Conservation (phyloP, 1,284 basidiomycete species). For the Schizophyllum commune region DNA sequence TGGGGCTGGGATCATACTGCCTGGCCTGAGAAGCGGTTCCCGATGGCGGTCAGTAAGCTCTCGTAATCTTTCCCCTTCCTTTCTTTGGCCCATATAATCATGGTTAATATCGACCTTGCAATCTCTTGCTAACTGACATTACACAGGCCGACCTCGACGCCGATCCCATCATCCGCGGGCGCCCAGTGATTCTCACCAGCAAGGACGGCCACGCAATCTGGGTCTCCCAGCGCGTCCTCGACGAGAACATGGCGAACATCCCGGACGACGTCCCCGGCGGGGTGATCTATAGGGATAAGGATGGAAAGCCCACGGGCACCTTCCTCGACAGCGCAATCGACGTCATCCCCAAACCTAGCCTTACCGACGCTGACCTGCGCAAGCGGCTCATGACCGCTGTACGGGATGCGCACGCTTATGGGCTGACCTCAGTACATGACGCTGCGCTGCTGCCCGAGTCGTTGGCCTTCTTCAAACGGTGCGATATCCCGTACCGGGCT, state of each 20-base stretch:
- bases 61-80: too few species aligned
- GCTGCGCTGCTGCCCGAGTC: constrained; percentile 49
- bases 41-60: constrained; percentile 53
- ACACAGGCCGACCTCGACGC: constrained; percentile 57
- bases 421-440: constrained; percentile 81
- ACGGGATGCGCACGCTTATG: constrained; percentile 61
- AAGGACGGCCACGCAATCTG: constrained; percentile 83
- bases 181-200: constrained; percentile 63
- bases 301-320: constrained; percentile 67
- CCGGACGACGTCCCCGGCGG: constrained; percentile 66
- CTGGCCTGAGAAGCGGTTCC: constrained; percentile 62
- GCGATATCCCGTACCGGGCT: constrained; percentile 11
- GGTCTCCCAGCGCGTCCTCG: constrained; percentile 61
- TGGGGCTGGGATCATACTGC: constrained; percentile 91
- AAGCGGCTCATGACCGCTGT: constrained; percentile 60
- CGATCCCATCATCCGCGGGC: constrained; percentile 54
- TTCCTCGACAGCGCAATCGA: constrained; percentile 70
- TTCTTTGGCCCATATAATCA: too few species aligned
- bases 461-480: constrained; percentile 66
- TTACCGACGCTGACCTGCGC: constrained; percentile 50
- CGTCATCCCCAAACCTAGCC: constrained; percentile 59
- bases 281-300: constrained; percentile 55
- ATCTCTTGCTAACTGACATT: too few species aligned
- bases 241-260: constrained; percentile 52
- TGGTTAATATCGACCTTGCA: too few species aligned